These are phyloP conservation scores for Gossypium arboreum DNA, from an alignment of 345 rosid species.

Conservation along the genomic window DNA sequence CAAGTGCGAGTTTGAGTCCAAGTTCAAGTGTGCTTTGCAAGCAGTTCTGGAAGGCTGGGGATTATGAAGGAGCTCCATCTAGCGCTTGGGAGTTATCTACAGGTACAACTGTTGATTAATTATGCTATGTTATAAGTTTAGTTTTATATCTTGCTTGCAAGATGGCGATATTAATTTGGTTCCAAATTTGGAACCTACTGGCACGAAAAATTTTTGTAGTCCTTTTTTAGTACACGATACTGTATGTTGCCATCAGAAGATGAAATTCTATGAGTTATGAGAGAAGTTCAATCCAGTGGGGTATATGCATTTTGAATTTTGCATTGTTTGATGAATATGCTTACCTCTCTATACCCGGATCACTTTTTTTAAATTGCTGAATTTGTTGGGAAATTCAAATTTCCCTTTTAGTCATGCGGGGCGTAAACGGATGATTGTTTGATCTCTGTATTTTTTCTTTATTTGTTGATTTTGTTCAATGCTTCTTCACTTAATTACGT, in stretches of 20 bases:
- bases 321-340: background rate
- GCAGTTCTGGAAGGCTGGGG: constrained; percentile 98
- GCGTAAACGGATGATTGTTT: background rate
- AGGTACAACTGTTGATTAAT: constrained; percentile 30
- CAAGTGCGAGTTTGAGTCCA: constrained; percentile 8
- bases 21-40: constrained; percentile 27
- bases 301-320: background rate
- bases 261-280: background rate
- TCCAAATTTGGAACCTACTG: background rate
- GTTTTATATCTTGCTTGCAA: background rate
- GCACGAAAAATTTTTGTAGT: background rate
- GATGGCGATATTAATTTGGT: background rate
- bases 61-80: constrained; percentile 52
- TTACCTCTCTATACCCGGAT: background rate
- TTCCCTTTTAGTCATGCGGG: background rate
- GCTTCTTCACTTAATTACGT: background rate
- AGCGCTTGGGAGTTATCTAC: constrained; percentile 46
- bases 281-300: background rate
- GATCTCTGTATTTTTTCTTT: background rate
- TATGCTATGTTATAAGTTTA: background rate
- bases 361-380: background rate
- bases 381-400: background rate
- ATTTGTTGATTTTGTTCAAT: background rate
- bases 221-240: background rate
- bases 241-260: background rate